phyloP scores from a whole-genome alignment of 2,329 filamentous ascomycete genomes.

The Epichloe uncinata region DNA sequence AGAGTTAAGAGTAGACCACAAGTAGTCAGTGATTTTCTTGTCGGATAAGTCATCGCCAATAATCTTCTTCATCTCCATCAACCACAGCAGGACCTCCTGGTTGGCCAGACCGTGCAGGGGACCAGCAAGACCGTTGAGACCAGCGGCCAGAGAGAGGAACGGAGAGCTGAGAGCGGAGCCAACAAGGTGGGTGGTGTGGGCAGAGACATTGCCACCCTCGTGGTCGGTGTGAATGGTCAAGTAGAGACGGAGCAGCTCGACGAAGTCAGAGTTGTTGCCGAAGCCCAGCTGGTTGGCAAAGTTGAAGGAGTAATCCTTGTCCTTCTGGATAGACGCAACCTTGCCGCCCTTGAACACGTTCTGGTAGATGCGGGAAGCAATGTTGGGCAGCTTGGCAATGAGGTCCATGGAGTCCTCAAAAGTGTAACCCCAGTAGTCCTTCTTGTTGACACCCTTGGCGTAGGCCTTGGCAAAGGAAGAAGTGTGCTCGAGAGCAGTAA shows the following conservation, averaged over 20 bases:
- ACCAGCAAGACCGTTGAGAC: conserved; percentile 94
- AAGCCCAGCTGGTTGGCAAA: conserved; percentile 99
- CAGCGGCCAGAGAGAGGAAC: conserved; percentile 90
- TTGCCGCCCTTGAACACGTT: conserved; percentile 99
- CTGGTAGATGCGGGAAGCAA: conserved; percentile 97
- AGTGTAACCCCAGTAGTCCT: conserved; percentile 98
- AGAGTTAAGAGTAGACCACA: conserved; percentile 91
- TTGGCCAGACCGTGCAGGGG: conserved; percentile 98
- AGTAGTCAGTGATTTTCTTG: conserved; percentile 94
- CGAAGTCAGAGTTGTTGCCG: conserved; percentile 85
- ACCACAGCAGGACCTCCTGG: conserved; percentile 99
- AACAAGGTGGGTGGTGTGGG: conserved; percentile 97
- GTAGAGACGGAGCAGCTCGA: conserved; percentile 98
- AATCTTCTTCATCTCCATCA: conserved; percentile 94
- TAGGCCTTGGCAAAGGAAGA: conserved; percentile 97
- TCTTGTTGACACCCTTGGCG: conserved; percentile 98
- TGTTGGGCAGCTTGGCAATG: conserved; percentile 98
- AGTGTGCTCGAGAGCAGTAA: conserved; percentile 96
- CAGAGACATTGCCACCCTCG: conserved; percentile 97
- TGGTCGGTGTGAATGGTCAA: conserved; percentile 99
- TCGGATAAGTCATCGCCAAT: conserved; percentile 93
- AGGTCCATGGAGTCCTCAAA: conserved; percentile 99
- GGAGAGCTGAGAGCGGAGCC: conserved; percentile 93
- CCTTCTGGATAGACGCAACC: conserved; percentile 89
- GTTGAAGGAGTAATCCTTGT: conserved; percentile 99